Evolutionary conservation across 2,329 filamentous ascomycete species (phyloP).

Genomic region (Paradendryphiella salina): DNA sequence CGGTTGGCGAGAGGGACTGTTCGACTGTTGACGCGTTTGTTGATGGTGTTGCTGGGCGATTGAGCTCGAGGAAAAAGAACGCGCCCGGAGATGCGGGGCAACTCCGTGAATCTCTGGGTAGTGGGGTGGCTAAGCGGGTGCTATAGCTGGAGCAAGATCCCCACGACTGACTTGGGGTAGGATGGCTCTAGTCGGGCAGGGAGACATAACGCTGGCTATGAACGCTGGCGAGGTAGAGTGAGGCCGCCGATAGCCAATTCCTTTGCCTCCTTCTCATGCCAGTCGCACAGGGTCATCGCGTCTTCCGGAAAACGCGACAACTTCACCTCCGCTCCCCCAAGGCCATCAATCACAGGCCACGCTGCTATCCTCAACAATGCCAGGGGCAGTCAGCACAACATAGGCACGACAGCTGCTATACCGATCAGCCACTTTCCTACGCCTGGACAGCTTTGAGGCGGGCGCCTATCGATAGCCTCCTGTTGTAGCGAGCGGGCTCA

Average conservation of each 20-base stretch:
- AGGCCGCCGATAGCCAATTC: background rate
- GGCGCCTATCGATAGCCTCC: constrained; percentile 4
- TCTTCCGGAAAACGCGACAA: constrained; percentile 6
- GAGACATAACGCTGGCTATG: background rate
- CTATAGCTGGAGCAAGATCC: background rate
- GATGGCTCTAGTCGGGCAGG: background rate
- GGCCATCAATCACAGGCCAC: constrained; percentile 6
- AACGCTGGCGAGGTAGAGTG: background rate
- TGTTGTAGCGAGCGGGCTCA: background rate
- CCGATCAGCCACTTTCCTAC: background rate
- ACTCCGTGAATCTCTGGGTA: constrained; percentile 19
- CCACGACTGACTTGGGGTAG: background rate
- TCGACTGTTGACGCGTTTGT: constrained; percentile 26
- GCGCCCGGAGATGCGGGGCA: constrained; percentile 35
- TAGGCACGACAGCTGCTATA: constrained; percentile 5
- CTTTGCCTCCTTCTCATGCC: background rate
- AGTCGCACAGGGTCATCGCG: background rate
- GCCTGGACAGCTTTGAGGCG: background rate
- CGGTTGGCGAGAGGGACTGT: constrained; percentile 12
- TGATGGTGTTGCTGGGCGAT: constrained; percentile 26
- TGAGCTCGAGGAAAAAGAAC: constrained; percentile 22
- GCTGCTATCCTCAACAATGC: constrained; percentile 9
- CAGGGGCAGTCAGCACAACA: constrained; percentile 5
- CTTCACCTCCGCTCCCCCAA: background rate
- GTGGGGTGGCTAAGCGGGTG: constrained; percentile 17